Evolutionary conservation across 1,284 basidiomycete species (phyloP), one percentile per base, ranked within the genome.

Genomic region (Dichomitus squalens): DNA sequence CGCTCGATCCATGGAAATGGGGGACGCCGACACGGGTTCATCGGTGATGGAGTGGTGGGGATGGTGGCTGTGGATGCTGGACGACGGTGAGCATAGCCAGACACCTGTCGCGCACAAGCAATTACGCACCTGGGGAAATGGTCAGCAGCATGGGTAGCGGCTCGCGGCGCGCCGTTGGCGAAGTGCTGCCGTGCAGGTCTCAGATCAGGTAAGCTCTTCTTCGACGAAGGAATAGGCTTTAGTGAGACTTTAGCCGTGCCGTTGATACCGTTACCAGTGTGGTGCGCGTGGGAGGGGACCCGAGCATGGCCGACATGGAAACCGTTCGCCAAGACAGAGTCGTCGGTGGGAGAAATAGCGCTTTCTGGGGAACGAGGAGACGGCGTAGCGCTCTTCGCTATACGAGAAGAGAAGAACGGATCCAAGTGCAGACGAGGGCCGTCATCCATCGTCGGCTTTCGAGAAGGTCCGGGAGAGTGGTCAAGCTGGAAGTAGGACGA

Each of bases 121-220:
- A 18, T 75, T 1, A 76, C 79, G 31, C 76, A 79, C 58, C 76
- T 76, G 27, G 73, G 70, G 58, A 74, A 75, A 40, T 81, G 78
- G 48, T 79, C 76, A 16, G 63, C 56, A 40, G 53, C 58, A 46
- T 61, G 58, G 12, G 59, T 52, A 2, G 60, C 58, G 0, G 57
- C 23, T 63, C 51, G 58, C 61, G 64, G 67, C 60, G 61, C 40
- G 48, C 60, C 53, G 58, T 59, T 63, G 20, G 55, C 55, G 14
- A 80, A 76, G 46, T 73, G 75, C 46, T 79, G 67, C 50, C 77
- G 80, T 20, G 79, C 75, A 43, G 84, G 85, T 21, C 92, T 84
- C 48, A 97, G 76, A 68, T 97, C 94, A 8, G 95, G 94, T 58
- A 97, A 77, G 53, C 93, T 95, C 74, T 96, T 93, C 75, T 93